Conservation (phyloP, 106 monocot species). For the Posidonia australis region DNA sequence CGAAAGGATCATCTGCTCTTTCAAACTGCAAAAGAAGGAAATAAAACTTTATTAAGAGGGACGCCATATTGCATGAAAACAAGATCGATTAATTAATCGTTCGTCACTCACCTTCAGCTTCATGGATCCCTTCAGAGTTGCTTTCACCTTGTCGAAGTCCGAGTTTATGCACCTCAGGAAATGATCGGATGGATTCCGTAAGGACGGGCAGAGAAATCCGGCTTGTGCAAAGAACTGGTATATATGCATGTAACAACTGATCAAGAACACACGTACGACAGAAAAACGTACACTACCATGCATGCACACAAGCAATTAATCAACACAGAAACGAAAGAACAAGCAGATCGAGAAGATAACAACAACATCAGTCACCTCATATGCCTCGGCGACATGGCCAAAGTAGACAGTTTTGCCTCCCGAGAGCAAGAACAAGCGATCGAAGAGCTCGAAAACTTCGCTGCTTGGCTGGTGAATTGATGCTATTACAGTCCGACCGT, state of each 20-base stretch:
- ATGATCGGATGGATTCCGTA: conserved; percentile 44
- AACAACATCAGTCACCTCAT: no score
- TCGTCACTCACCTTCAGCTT: conserved; percentile 21
- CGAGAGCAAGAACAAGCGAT: conserved; percentile 65
- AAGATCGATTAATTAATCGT: no score
- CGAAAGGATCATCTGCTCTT: conserved; percentile 68
- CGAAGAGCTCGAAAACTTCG: conserved; percentile 67
- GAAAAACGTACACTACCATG: no score
- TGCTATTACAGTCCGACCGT: conserved; percentile 79
- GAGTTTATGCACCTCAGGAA: conserved; percentile 23
- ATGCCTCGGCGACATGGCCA: conserved; percentile 63
- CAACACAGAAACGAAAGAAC: background rate
- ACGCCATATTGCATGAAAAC: no score
- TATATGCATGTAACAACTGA: no score
- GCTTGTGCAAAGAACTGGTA: conserved; percentile 88
- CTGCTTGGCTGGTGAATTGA: conserved; percentile 41
- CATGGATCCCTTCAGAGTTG: conserved; percentile 19
- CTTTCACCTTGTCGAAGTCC: conserved; percentile 25
- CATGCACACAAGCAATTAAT: no score
- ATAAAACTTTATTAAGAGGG: no score
- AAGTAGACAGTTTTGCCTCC: conserved; percentile 93
- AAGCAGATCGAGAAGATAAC: no score
- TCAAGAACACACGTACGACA: no score
- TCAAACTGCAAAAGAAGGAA: conserved; percentile 36
- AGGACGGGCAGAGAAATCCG: conserved; percentile 79